Evolutionary conservation across 129 eudicot species (phyloP).

Genomic region (Tagetes erecta): DNA sequence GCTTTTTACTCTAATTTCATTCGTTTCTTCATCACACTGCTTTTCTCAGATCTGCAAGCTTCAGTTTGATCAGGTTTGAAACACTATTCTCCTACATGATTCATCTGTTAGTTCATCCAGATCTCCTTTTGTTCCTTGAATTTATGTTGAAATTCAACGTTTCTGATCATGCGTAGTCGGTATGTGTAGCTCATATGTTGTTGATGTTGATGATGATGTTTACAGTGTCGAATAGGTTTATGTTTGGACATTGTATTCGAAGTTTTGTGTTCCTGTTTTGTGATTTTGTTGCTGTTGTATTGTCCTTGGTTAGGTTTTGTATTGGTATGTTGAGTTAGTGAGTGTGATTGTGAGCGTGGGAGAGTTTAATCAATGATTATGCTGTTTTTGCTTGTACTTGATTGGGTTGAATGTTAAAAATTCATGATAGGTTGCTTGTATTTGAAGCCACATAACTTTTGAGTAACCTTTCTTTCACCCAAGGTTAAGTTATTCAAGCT

Average conservation of each 20-base stretch:
- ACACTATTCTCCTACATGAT: neutral
- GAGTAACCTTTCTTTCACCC: conserved; percentile 2
- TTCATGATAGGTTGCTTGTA: conserved; percentile 13
- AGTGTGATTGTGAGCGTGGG: neutral
- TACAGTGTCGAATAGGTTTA: conserved; percentile 16
- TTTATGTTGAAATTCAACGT: neutral
- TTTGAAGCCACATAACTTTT: conserved; percentile 19
- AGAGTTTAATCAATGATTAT: conserved; percentile 13
- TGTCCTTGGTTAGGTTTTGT: conserved; percentile 13
- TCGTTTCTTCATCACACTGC: neutral
- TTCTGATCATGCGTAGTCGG: conserved; percentile 11
- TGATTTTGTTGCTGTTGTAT: neutral
- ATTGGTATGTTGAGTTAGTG: neutral
- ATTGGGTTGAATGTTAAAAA: neutral
- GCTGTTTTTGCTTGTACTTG: neutral
- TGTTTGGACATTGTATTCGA: neutral
- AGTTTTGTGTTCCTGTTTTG: neutral
- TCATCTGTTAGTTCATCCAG: conserved; percentile 4
- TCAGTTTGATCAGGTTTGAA: conserved; percentile 29
- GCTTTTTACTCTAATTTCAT: conserved; percentile 1
- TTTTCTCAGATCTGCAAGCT: conserved; percentile 28
- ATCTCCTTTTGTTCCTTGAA: conserved; percentile 22
- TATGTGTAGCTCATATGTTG: conserved; percentile 21
- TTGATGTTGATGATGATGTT: neutral
- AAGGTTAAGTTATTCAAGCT: neutral